Percentiles rank a stretch among this genome's conserved stretches.
These are phyloP conservation scores for Saturnispora dispora DNA, from an alignment of 805 yeast genomes.

Conservation along the genomic window DNA sequence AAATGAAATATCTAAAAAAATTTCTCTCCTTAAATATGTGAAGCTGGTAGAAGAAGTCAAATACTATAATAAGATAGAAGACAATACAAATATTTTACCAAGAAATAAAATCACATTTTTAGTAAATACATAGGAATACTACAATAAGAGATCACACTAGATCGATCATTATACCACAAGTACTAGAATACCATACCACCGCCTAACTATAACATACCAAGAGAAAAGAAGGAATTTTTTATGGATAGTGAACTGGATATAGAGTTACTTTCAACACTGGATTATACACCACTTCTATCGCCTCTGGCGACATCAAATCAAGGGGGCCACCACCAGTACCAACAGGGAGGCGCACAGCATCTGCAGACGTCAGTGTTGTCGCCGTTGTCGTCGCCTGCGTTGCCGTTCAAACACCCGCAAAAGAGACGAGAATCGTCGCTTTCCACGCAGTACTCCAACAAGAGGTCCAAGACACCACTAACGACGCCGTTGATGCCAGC, in stretches of 20 bases:
- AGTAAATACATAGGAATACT: neutral
- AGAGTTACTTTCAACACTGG: constrained; percentile 44
- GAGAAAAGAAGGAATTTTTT: no score
- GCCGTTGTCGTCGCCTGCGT: constrained; percentile 63
- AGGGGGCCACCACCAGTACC: neutral
- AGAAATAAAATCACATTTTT: neutral
- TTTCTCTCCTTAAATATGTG: neutral
- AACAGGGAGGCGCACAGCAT: constrained; percentile 8
- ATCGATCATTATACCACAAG: no score
- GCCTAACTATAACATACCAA: no score
- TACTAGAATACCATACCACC: no score
- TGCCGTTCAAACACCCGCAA: constrained; percentile 35
- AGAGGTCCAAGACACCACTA: constrained; percentile 6
- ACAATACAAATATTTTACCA: neutral
- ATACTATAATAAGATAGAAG: neutral
- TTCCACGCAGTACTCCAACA: constrained; percentile 3
- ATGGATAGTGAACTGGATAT: constrained; percentile 8
- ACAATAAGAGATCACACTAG: neutral
- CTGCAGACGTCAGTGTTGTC: constrained; percentile 23
- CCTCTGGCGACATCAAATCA: constrained; percentile 37
- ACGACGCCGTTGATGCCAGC: constrained; percentile 14
- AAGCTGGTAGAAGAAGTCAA: neutral
- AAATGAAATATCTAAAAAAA: neutral
- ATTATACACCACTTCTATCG: constrained; percentile 68
- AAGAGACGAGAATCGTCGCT: constrained; percentile 9